phyloP scores from a whole-genome alignment of 192 early-diverging fungal genomes.

The Powellomyces hirtus region DNA sequence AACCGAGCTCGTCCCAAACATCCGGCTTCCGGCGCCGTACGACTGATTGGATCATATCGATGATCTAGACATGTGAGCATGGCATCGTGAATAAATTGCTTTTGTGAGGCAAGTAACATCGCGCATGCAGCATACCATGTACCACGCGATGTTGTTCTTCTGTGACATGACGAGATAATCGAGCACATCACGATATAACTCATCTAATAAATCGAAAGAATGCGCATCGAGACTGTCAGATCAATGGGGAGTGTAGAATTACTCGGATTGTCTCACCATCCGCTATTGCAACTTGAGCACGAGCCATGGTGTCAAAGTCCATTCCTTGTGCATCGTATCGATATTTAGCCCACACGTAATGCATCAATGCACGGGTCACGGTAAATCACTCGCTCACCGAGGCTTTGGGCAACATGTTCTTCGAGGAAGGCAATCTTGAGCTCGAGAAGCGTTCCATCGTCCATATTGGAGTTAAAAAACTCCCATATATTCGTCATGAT shows the following conservation, averaged over 20 bases:
- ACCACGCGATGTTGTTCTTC: background rate
- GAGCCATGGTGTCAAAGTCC: background rate
- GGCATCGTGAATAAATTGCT: no score
- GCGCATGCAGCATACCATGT: background rate
- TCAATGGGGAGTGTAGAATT: background rate
- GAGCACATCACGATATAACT: background rate
- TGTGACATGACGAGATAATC: background rate
- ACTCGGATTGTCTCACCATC: background rate
- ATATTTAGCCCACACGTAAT: background rate
- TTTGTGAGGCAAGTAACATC: background rate
- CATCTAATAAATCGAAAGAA: no score
- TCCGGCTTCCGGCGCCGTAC: background rate
- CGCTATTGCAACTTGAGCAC: background rate
- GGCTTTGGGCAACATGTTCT: constrained; percentile 12
- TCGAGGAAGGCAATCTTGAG: constrained; percentile 11
- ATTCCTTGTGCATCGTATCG: background rate
- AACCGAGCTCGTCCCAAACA: background rate
- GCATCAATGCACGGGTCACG: background rate
- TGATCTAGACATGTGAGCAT: background rate
- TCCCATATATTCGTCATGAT: constrained; percentile 15
- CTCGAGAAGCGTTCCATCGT: background rate
- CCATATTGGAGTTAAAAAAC: background rate
- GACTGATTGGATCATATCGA: background rate
- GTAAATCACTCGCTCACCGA: background rate
- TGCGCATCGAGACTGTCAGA: no score